Evolutionary conservation across 164 flowering plant genomes (phyloP).

Genomic region (Cinnamomum micranthum): DNA sequence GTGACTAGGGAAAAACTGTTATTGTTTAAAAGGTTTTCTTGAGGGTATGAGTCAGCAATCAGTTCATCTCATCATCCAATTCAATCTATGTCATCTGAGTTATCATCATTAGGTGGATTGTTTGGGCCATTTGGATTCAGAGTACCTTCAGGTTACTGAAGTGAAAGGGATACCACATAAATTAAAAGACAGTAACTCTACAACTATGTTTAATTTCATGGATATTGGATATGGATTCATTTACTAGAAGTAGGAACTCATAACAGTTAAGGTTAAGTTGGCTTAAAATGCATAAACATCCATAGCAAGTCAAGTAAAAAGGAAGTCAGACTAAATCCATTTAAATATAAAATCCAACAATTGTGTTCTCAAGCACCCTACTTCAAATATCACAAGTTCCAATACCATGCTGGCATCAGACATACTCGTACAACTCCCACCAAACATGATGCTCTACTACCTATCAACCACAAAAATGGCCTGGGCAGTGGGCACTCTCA

Average conservation of each 20-base stretch:
- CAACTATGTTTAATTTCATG: background rate
- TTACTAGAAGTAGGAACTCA: background rate
- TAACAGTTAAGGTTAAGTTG: background rate
- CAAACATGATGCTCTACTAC: too few relatives aligned
- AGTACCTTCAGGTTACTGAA: background rate
- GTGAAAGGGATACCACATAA: background rate
- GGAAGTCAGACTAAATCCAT: background rate
- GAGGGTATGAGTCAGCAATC: too few relatives aligned
- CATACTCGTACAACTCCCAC: background rate
- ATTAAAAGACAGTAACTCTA: background rate
- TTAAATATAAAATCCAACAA: background rate
- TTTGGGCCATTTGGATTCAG: background rate
- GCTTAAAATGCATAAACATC: background rate
- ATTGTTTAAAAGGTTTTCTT: too few relatives aligned
- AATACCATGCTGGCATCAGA: background rate
- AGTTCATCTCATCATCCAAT: too few relatives aligned
- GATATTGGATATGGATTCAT: background rate
- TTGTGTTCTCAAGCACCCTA: background rate
- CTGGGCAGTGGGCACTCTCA: too few relatives aligned
- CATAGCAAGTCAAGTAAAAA: background rate
- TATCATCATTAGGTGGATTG: background rate
- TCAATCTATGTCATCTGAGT: too few relatives aligned
- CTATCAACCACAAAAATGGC: too few relatives aligned
- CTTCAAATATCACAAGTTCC: background rate
- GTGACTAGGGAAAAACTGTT: too few relatives aligned